These are phyloP conservation scores for Pelargonium citronellum DNA, from an alignment of 441 rosid genomes.

Conservation along the genomic window DNA sequence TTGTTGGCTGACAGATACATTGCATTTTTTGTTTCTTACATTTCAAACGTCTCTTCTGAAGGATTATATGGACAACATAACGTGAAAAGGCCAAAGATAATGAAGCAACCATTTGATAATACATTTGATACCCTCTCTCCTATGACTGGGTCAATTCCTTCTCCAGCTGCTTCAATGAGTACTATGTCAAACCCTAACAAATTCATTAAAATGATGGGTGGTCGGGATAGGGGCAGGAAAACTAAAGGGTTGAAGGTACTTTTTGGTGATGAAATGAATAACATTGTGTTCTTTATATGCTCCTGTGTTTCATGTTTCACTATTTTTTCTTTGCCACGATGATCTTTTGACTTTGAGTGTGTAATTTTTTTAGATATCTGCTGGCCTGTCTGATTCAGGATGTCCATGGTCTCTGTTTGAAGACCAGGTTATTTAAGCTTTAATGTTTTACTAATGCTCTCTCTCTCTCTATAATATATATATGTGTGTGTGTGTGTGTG, in stretches of 20 bases:
- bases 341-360: slow-evolving; percentile 22
- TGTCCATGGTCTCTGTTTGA: slow-evolving; percentile 92
- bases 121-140: slow-evolving; percentile 53
- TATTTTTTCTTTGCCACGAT: background rate
- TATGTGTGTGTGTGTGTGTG: too few relatives aligned
- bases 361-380: slow-evolving; percentile 50
- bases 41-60: slow-evolving; percentile 28
- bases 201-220: slow-evolving; percentile 58
- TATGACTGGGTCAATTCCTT: slow-evolving; percentile 57
- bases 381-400: slow-evolving; percentile 72
- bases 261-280: slow-evolving; percentile 12
- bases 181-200: slow-evolving; percentile 84
- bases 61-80: slow-evolving; percentile 69
- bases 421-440: slow-evolving; percentile 66
- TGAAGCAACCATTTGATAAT: slow-evolving; percentile 60
- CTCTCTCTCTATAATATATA: slow-evolving; percentile 5
- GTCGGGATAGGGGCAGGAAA: slow-evolving; percentile 73
- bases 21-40: slow-evolving; percentile 22
- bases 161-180: slow-evolving; percentile 93
- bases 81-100: slow-evolving; percentile 69
- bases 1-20: slow-evolving; percentile 7
- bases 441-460: slow-evolving; percentile 9
- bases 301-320: slow-evolving; percentile 9
- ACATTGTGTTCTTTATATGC: slow-evolving; percentile 14
- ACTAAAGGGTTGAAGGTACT: slow-evolving; percentile 70